Base-by-base conservation (phyloP, 2,329 filamentous ascomycete species). In the Aplosporella prunicola region DNA sequence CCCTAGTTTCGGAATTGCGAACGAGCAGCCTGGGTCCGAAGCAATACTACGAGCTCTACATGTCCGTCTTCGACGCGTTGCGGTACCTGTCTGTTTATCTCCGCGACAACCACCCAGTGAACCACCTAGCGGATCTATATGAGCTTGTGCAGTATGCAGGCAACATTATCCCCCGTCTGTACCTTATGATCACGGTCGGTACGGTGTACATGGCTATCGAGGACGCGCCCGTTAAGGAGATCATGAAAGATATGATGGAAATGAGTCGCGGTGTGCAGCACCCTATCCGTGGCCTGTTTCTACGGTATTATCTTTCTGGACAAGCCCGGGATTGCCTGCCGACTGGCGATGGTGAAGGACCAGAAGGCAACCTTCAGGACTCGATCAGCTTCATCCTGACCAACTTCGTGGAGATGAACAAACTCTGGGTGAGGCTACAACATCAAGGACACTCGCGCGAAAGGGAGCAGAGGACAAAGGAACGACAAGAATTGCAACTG, bases 211-310 rank as follows among this genome's bases (percentile, higher is more conserved):
- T 98, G 91, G 81, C 85, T 17, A 93, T 98, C 55, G 83, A 91
- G 53, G 91, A 96, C 71, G 91, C 93, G 41, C 91, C 91, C 1
- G 91, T 98, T 49, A 98, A 98, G 66, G 91, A 98, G 68, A 86
- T 98, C 39, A 98, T 98, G 91, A 98, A 98, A 66, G 91, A 98
- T 62, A 98, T 98, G 91, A 98, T 98, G 91, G 91, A 98, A 63
- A 98, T 98, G 91, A 96, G 87, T 63, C 77, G 91, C 45, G 91
- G 91, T 40, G 88, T 98, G 15, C 91, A 98, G 56, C 91, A 98
- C 62, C 91, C 91, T 11, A 88, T 95, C 45, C 84, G 91, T 41
- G 91, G 91, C 13, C 71, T 98, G 39, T 98, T 98, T 59, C 66
- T 98, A 52, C 80, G 91, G 56, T 98, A 98, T 64, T 98, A 95